These are phyloP conservation scores for Globisporangium paroecandrum DNA, from an alignment of 352 stramenopile species.

Conservation along the genomic window DNA sequence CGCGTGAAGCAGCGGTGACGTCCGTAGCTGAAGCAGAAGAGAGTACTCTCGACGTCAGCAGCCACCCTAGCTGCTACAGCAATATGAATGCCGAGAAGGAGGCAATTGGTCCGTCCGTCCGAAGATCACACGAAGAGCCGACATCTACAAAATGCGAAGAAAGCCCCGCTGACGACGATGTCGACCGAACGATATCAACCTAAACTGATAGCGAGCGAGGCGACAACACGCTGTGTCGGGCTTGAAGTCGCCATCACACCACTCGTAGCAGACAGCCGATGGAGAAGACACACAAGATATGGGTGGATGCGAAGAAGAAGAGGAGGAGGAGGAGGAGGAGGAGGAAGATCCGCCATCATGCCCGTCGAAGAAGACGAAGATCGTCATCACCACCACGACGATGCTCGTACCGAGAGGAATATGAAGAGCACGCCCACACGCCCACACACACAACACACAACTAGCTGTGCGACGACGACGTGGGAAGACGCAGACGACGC, in stretches of 20 bases:
- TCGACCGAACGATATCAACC: slow-evolving; percentile 2
- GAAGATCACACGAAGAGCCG: slow-evolving; percentile 3
- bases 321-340: background rate
- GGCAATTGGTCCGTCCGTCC: background rate
- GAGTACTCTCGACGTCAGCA: background rate
- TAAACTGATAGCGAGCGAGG: background rate
- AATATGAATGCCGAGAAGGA: background rate
- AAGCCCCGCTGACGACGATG: background rate
- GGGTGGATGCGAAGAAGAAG: background rate
- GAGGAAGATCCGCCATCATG: slow-evolving; percentile 5
- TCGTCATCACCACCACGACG: background rate
- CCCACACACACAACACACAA: slow-evolving; percentile 14
- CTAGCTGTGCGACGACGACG: slow-evolving; percentile 26
- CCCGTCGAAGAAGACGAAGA: background rate
- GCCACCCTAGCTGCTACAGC: background rate
- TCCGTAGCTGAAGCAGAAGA: slow-evolving; percentile 3
- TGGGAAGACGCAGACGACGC: background rate
- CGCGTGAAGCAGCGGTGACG: background rate
- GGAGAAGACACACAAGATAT: background rate
- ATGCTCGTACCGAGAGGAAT: slow-evolving; percentile 7
- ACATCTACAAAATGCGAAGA: background rate
- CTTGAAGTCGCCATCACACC: background rate
- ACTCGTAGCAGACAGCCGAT: background rate
- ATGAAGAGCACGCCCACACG: slow-evolving; percentile 5
- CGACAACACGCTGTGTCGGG: background rate